A percentile compares a stretch with the other conserved stretches of the same genome.
These are phyloP conservation scores for Aspergillus ostianus DNA, from an alignment of 495 filamentous ascomycete species.

Conservation along the genomic window DNA sequence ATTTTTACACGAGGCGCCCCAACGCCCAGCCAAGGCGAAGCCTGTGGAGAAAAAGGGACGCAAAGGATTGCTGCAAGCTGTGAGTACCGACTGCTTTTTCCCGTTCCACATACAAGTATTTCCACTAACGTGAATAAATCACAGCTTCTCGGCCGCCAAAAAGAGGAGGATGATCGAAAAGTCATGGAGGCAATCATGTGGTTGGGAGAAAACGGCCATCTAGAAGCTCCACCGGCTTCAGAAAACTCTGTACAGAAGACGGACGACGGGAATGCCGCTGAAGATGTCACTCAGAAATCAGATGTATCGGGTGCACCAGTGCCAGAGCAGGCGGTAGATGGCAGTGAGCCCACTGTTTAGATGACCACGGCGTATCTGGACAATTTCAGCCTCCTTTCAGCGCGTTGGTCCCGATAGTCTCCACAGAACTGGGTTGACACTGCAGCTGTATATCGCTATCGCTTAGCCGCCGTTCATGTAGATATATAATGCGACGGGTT, in stretches of 20 bases:
- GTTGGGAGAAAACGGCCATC: slow-evolving; percentile 42
- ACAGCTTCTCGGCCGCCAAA: slow-evolving; percentile 49
- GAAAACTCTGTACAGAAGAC: neutral
- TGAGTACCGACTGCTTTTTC: slow-evolving; percentile 29
- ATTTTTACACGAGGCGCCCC: slow-evolving; percentile 42
- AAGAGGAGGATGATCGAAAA: slow-evolving; percentile 41
- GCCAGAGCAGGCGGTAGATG: slow-evolving; percentile 7
- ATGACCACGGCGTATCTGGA: neutral
- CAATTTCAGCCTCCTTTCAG: neutral
- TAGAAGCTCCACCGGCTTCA: slow-evolving; percentile 9
- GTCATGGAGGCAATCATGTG: slow-evolving; percentile 45
- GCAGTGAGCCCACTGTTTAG: neutral
- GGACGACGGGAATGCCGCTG: neutral
- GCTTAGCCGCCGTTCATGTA: neutral
- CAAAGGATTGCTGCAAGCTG: slow-evolving; percentile 51
- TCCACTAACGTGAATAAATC: slow-evolving; percentile 16
- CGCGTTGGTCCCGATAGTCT: no score
- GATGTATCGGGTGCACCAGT: neutral
- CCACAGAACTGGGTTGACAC: neutral
- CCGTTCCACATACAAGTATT: neutral
- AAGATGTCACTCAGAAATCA: neutral
- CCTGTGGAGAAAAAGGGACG: slow-evolving; percentile 32
- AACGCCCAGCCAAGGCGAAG: slow-evolving; percentile 34
- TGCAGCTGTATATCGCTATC: neutral
- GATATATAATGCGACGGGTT: neutral